Conservation (phyloP, 148 eudicot genomes). For the Spergularia bocconei region DNA sequence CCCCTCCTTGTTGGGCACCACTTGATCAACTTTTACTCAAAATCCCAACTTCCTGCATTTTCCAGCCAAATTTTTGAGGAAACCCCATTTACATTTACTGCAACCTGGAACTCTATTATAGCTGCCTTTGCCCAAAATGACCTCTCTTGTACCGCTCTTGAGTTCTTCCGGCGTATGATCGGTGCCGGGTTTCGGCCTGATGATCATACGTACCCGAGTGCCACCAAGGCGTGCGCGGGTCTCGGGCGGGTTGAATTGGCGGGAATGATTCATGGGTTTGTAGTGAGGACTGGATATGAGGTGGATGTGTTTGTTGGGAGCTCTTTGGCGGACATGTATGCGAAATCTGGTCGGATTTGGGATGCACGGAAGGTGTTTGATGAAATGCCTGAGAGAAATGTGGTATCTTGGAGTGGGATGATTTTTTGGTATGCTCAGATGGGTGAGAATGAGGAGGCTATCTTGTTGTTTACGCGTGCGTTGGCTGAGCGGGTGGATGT, state of each 20-base stretch:
- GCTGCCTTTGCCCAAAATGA: conserved; percentile 46
- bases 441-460: conserved; percentile 77
- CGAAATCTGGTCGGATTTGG: conserved; percentile 55
- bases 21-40: conserved; percentile 76
- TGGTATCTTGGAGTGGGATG: conserved; percentile 91
- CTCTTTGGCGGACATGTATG: conserved; percentile 75
- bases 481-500: conserved; percentile 58
- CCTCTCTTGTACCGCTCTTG: conserved; percentile 33
- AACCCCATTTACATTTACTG: conserved; percentile 32
- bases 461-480: conserved; percentile 59
- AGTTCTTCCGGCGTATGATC: conserved; percentile 31
- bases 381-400: conserved; percentile 79
- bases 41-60: conserved; percentile 45
- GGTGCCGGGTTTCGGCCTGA: conserved; percentile 32
- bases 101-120: conserved; percentile 45
- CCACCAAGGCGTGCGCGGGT: conserved; percentile 50
- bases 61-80: conserved; percentile 61
- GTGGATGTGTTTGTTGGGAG: conserved; percentile 73
- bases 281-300: conserved; percentile 55
- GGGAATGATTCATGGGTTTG: conserved; percentile 56
- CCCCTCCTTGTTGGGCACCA: conserved; percentile 70
- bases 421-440: conserved; percentile 71
- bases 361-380: conserved; percentile 73
- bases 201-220: conserved; percentile 45
- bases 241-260: conserved; percentile 44